Conservation (phyloP, 83 land plant genomes). For the Picea abies region DNA sequence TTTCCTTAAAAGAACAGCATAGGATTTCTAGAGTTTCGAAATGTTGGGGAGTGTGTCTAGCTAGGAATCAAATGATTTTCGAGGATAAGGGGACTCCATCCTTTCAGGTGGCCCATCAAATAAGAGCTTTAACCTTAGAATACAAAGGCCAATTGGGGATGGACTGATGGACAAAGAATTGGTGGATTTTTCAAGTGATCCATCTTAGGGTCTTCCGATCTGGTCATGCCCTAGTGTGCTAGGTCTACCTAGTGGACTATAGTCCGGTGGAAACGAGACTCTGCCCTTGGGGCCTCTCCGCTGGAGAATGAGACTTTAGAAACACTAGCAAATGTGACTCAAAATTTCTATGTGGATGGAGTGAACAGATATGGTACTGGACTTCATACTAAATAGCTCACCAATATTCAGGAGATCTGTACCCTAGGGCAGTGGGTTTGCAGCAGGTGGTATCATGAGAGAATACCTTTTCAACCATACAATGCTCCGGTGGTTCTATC, state of each 20-base stretch:
- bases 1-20: too few relatives aligned
- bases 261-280: background rate
- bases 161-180: background rate
- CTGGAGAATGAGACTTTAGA: background rate
- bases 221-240: background rate
- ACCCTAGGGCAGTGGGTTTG: background rate
- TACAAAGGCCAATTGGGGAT: too few relatives aligned
- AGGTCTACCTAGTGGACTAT: background rate
- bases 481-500: background rate
- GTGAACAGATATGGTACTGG: background rate
- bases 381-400: background rate
- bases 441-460: background rate
- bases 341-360: background rate
- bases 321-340: background rate
- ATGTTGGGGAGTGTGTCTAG: too few relatives aligned
- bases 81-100: too few relatives aligned
- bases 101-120: too few relatives aligned
- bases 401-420: background rate
- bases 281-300: too few relatives aligned
- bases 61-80: too few relatives aligned
- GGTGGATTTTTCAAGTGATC: background rate
- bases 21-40: too few relatives aligned
- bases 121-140: too few relatives aligned
- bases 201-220: background rate
- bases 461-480: background rate